Percentiles rank a stretch among this genome's conserved stretches.
Evolutionary conservation across 805 yeast genomes (phyloP).

Genomic region (Cyberlindnera amylophila): DNA sequence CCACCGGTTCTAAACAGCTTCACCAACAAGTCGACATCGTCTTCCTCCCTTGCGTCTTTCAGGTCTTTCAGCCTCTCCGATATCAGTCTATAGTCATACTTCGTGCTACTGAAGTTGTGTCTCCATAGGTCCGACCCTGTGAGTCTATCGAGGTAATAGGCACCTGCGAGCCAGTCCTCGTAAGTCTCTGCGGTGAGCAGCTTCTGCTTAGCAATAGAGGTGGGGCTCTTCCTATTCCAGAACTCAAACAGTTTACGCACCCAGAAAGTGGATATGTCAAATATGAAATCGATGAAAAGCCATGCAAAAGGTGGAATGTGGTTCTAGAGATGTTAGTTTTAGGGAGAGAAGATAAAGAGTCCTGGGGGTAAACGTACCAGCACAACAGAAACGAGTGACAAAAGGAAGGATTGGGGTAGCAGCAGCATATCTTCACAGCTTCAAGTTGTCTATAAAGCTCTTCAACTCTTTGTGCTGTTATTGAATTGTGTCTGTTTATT

Average conservation of each 20-base stretch:
- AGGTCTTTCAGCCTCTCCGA: slow-evolving; percentile 66
- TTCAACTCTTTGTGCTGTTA: too few relatives aligned
- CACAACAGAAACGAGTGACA: slow-evolving; percentile 17
- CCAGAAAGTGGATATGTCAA: slow-evolving; percentile 44
- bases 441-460: too few relatives aligned
- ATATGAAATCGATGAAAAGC: slow-evolving; percentile 36
- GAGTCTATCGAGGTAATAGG: slow-evolving; percentile 44
- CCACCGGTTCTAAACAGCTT: slow-evolving; percentile 73
- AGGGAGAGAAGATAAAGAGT: neutral
- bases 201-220: slow-evolving; percentile 44
- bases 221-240: slow-evolving; percentile 37
- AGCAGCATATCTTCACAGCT: slow-evolving; percentile 15
- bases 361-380: slow-evolving; percentile 13
- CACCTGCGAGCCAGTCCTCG: slow-evolving; percentile 66
- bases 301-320: slow-evolving; percentile 41
- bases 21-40: slow-evolving; percentile 54
- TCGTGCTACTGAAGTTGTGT: slow-evolving; percentile 73
- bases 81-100: slow-evolving; percentile 81
- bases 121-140: slow-evolving; percentile 66
- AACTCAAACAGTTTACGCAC: slow-evolving; percentile 22
- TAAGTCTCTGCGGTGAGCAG: slow-evolving; percentile 52
- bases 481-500: too few relatives aligned
- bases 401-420: slow-evolving; percentile 10
- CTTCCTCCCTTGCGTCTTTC: slow-evolving; percentile 51
- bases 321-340: slow-evolving; percentile 20